A percentile compares a stretch with the other conserved stretches of the same genome.
These are phyloP conservation scores for Herpetomonas samuelpessoai DNA, from an alignment of 208 protist genomes.

Conservation along the genomic window DNA sequence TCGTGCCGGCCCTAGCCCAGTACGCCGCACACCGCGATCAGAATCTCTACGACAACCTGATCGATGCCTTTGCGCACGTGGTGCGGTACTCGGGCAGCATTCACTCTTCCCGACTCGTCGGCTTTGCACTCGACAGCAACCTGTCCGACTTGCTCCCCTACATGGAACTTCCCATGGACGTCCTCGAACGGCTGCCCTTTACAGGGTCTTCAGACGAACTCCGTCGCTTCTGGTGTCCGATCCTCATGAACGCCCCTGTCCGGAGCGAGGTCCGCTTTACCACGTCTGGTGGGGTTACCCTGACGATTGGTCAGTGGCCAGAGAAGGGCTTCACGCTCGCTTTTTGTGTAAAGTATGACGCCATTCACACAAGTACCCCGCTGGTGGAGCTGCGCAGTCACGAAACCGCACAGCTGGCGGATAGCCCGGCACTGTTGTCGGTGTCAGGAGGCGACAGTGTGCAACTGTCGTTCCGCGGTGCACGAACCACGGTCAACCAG, in stretches of 20 bases:
- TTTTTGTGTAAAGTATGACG: conserved; percentile 63
- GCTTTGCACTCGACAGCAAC: conserved; percentile 45
- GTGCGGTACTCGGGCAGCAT: conserved; percentile 62
- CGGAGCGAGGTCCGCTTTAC: conserved; percentile 71
- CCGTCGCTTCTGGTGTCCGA: conserved; percentile 68
- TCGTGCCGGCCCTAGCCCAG: conserved; percentile 54
- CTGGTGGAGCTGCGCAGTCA: conserved; percentile 57
- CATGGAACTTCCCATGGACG: conserved; percentile 48
- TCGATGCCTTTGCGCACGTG: conserved; percentile 40
- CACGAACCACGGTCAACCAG: conserved; percentile 64
- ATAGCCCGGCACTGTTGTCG: conserved; percentile 22
- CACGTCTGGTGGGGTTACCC: conserved; percentile 56
- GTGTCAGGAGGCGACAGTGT: conserved; percentile 61
- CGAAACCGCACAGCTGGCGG: conserved; percentile 18
- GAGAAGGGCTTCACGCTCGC: conserved; percentile 64
- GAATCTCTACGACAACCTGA: conserved; percentile 38
- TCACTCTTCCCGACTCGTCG: conserved; percentile 41
- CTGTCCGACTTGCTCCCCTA: conserved; percentile 64
- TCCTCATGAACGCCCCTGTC: conserved; percentile 52
- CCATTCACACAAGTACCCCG: conserved; percentile 57
- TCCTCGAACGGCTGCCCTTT: conserved; percentile 53
- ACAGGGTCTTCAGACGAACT: conserved; percentile 33
- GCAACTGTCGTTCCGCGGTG: conserved; percentile 44
- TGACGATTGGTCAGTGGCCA: conserved; percentile 60
- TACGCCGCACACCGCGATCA: conserved; percentile 31